Evolutionary conservation across 2,329 filamentous ascomycete genomes (phyloP).

Genomic region (Teratosphaeria gauchensis): DNA sequence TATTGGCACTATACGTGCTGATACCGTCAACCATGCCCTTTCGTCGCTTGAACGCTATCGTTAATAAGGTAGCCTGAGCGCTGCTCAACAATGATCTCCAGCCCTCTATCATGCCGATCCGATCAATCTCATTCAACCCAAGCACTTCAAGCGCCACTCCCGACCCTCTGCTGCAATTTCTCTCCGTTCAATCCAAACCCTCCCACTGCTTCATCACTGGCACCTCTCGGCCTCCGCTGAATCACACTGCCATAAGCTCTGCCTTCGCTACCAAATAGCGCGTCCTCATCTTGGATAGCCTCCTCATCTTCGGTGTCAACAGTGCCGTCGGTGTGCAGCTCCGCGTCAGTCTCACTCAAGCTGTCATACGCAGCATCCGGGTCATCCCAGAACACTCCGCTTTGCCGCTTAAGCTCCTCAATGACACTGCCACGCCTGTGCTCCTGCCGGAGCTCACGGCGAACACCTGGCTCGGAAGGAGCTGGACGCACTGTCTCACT

Average conservation of each 20-base stretch:
- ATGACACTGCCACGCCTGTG: slow-evolving; percentile 27
- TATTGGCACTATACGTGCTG: not conserved
- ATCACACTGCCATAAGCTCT: not conserved
- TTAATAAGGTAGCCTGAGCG: not conserved
- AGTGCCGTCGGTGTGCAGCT: not conserved
- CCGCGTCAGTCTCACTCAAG: not conserved
- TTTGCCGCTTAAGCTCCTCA: slow-evolving; percentile 37
- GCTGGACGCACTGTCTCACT: not conserved
- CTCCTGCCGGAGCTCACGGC: not conserved
- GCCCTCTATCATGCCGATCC: not conserved
- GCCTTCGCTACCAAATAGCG: not conserved
- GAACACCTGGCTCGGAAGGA: not conserved
- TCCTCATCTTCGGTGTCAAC: not conserved
- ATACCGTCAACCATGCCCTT: not conserved
- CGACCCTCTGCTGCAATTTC: not conserved
- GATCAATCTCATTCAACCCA: not conserved
- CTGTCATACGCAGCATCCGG: slow-evolving; percentile 11
- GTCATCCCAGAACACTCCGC: slow-evolving; percentile 39
- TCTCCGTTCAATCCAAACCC: not conserved
- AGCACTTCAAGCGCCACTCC: not conserved
- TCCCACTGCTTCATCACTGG: not conserved
- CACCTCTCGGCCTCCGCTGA: not conserved
- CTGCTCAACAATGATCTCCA: not conserved
- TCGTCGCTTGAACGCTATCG: not conserved
- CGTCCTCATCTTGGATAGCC: not conserved